These are phyloP conservation scores for Trichoderma sp. DNA, from an alignment of 2,329 filamentous ascomycete species.

Conservation along the genomic window DNA sequence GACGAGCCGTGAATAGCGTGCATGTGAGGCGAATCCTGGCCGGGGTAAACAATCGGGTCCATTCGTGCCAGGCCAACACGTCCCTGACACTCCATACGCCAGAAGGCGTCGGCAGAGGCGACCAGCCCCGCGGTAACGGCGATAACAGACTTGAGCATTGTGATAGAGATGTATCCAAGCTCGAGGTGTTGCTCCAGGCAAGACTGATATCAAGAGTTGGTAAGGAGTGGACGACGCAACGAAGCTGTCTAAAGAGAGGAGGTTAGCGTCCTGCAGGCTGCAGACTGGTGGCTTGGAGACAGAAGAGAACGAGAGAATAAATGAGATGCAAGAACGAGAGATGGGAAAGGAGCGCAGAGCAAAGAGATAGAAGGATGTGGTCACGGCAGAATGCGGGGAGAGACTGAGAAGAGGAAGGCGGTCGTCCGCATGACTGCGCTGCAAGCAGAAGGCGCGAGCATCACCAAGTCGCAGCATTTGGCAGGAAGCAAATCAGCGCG, in stretches of 20 bases:
- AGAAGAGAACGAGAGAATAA: background rate
- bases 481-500: conserved; percentile 15
- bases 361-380: background rate
- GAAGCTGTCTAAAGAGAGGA: conserved; percentile 39
- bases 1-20: conserved; percentile 77
- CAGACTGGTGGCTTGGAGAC: background rate
- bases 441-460: conserved; percentile 8
- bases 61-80: conserved; percentile 71
- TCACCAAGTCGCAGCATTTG: background rate
- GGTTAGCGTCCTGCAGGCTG: conserved; percentile 16
- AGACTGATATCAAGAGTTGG: conserved; percentile 26
- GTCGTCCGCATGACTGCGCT: background rate
- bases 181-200: conserved; percentile 30
- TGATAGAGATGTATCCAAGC: conserved; percentile 35
- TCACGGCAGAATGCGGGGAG: conserved; percentile 8
- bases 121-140: conserved; percentile 43
- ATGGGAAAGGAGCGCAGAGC: background rate
- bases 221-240: conserved; percentile 45
- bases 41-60: conserved; percentile 74
- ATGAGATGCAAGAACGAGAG: background rate
- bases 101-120: conserved; percentile 68
- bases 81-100: conserved; percentile 84
- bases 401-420: conserved; percentile 2
- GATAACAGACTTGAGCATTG: conserved; percentile 43
- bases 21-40: conserved; percentile 63